Conservation (phyloP, 169 alveolate genomes). For the Plasmodium knowlesi region DNA sequence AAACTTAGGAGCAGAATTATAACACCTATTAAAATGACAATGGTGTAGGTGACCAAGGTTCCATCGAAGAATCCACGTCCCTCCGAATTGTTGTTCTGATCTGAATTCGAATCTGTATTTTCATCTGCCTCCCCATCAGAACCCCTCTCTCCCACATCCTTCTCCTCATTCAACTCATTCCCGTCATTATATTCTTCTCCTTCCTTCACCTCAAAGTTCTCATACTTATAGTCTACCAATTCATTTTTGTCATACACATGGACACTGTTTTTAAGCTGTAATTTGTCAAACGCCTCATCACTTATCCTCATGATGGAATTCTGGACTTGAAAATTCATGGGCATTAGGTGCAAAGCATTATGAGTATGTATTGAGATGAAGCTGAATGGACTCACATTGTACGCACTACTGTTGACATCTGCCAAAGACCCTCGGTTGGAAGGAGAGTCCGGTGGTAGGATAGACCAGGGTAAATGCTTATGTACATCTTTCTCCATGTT, state of each 20-base stretch:
- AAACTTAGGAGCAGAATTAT: neutral
- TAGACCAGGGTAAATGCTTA: neutral
- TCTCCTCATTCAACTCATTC: neutral
- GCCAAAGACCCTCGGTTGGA: neutral
- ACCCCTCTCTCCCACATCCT: neutral
- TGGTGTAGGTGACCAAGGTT: conserved; percentile 6
- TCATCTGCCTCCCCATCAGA: neutral
- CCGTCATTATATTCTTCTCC: neutral
- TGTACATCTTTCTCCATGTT: neutral
- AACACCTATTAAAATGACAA: conserved; percentile 13
- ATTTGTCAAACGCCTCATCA: conserved; percentile 24
- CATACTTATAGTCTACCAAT: conserved; percentile 27
- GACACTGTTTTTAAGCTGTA: conserved; percentile 18
- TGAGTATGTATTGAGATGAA: neutral
- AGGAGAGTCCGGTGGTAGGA: neutral
- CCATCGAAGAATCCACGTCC: conserved; percentile 1
- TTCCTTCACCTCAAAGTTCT: conserved; percentile 46
- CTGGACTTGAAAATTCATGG: conserved; percentile 28
- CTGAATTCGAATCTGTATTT: neutral
- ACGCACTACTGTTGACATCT: neutral
- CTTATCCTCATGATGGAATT: neutral
- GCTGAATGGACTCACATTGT: neutral
- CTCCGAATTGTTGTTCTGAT: neutral
- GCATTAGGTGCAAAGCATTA: neutral
- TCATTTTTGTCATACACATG: conserved; percentile 9